Conservation (phyloP, 1,284 basidiomycete genomes). For the Pyrrhoderma lamaoense region DNA sequence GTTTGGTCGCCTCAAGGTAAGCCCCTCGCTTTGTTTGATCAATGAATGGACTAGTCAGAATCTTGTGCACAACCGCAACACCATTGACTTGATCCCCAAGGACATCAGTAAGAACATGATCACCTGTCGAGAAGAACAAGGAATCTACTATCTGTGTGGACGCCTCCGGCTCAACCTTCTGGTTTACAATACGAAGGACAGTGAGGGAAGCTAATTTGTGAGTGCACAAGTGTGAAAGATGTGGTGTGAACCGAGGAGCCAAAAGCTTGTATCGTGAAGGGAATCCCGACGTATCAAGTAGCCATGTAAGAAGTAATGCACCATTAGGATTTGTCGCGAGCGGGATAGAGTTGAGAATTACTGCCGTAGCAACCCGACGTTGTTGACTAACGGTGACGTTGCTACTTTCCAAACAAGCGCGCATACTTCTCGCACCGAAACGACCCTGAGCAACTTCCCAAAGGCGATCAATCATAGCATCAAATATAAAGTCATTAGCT, state of each 20-base stretch:
- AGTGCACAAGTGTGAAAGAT: slow-evolving; percentile 93
- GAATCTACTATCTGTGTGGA: slow-evolving; percentile 79
- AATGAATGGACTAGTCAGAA: slow-evolving; percentile 80
- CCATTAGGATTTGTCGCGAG: slow-evolving; percentile 98
- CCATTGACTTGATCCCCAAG: slow-evolving; percentile 94
- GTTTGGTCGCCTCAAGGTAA: slow-evolving; percentile 81
- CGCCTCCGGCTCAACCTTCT: slow-evolving; percentile 81
- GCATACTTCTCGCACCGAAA: slow-evolving; percentile 96
- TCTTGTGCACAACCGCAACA: slow-evolving; percentile 88
- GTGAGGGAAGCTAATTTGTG: slow-evolving; percentile 96
- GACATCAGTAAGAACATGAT: slow-evolving; percentile 89
- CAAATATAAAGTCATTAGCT: slow-evolving; percentile 91
- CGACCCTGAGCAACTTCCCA: slow-evolving; percentile 97
- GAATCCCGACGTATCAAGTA: slow-evolving; percentile 90
- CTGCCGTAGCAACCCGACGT: slow-evolving; percentile 89
- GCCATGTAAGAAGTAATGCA: slow-evolving; percentile 91
- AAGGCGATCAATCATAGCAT: slow-evolving; percentile 95
- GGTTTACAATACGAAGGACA: slow-evolving; percentile 87
- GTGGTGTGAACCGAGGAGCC: slow-evolving; percentile 92
- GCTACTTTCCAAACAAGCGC: slow-evolving; percentile 90
- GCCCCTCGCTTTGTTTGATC: slow-evolving; percentile 59
- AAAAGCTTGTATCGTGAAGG: slow-evolving; percentile 89
- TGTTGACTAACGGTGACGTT: slow-evolving; percentile 82
- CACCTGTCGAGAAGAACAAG: slow-evolving; percentile 77
- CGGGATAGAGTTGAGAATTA: slow-evolving; percentile 96